A percentile compares a stretch with the other conserved stretches of the same genome.
Conservation (phyloP, 1,284 basidiomycete genomes). For the Melampsora abietis-canadensis region DNA sequence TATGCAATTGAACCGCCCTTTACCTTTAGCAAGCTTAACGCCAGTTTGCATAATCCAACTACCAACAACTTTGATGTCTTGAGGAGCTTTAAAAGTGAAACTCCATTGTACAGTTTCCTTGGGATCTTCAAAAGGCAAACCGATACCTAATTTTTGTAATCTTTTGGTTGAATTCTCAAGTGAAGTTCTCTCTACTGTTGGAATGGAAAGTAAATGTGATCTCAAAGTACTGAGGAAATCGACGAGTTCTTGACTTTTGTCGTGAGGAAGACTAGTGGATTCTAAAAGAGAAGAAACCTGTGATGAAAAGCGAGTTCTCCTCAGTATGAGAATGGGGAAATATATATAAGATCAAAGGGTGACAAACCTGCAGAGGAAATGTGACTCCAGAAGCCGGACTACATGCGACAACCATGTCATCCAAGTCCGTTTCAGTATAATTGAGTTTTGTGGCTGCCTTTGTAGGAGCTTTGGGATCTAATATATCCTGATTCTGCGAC, state of each 20-base stretch:
- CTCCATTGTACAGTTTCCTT: constrained; percentile 49
- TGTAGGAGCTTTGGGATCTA: neutral
- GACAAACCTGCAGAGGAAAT: neutral
- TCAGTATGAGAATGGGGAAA: neutral
- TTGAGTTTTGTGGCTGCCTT: neutral
- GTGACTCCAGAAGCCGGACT: constrained; percentile 2
- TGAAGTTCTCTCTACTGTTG: constrained; percentile 14
- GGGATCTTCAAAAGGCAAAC: constrained; percentile 50
- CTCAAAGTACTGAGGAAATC: constrained; percentile 1
- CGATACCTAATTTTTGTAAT: constrained; percentile 47
- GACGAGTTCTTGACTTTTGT: neutral
- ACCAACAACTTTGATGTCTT: constrained; percentile 51
- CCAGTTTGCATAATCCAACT: constrained; percentile 52
- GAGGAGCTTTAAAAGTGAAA: constrained; percentile 51
- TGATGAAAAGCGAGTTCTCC: neutral
- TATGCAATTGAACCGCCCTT: constrained; percentile 51
- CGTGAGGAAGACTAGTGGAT: neutral
- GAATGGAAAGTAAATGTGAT: constrained; percentile 24
- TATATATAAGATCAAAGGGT: neutral
- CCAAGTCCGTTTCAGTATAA: constrained; percentile 1
- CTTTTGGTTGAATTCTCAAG: constrained; percentile 36
- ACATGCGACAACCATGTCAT: neutral
- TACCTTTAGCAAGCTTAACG: constrained; percentile 48
- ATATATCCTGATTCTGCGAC: no score
- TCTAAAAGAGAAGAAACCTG: neutral